phyloP scores from a whole-genome alignment of 2,329 filamentous ascomycete species.

The Seiridium unicorne region DNA sequence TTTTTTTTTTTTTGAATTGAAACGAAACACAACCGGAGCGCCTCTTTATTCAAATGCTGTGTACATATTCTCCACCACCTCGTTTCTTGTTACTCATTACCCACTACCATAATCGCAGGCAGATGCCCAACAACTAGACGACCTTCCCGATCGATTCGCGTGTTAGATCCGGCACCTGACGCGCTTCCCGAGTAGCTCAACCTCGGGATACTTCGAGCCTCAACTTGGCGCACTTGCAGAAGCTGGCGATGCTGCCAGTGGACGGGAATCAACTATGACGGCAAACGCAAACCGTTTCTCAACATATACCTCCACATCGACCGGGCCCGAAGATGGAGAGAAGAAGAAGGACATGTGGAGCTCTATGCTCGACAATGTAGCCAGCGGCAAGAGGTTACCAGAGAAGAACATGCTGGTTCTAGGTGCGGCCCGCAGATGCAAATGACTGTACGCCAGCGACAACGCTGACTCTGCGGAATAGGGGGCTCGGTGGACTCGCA shows the following conservation, averaged over 20 bases:
- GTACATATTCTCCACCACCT: too few species aligned
- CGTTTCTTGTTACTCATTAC: not conserved
- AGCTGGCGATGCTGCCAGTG: conserved; percentile 3
- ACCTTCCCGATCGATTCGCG: not conserved
- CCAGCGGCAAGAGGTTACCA: conserved; percentile 83
- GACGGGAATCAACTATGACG: conserved; percentile 39
- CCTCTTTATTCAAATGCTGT: too few species aligned
- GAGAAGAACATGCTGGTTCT: conserved; percentile 90
- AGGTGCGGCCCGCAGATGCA: conserved; percentile 50
- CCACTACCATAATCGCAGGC: not conserved
- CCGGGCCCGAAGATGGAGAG: conserved; percentile 49
- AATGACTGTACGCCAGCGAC: not conserved
- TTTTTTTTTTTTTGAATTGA: not conserved
- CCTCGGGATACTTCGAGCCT: not conserved
- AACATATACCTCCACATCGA: conserved; percentile 55
- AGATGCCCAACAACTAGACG: not conserved
- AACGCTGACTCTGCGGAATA: conserved; percentile 30
- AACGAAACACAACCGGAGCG: not conserved
- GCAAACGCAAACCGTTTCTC: conserved; percentile 55
- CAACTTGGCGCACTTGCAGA: not conserved
- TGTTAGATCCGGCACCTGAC: not conserved
- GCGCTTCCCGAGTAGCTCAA: not conserved
- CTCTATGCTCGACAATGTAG: conserved; percentile 85
- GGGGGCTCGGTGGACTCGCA: conserved; percentile 82
- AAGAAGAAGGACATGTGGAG: conserved; percentile 92